Percentiles rank a stretch among this genome's conserved stretches.
Evolutionary conservation across 306 rosid genomes (phyloP).

Genomic region (Cucurbita ficifolia): DNA sequence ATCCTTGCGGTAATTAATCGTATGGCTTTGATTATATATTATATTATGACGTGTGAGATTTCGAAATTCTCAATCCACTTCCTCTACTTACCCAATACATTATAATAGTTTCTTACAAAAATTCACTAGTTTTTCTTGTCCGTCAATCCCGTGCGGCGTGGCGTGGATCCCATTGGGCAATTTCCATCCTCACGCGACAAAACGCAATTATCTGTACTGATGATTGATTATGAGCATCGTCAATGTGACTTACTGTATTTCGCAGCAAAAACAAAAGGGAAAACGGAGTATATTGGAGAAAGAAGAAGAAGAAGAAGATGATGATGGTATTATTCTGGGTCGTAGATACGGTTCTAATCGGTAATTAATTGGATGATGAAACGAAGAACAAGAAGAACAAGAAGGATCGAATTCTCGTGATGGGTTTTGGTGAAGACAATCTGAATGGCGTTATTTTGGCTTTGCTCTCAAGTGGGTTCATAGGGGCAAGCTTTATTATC

Average conservation of each 20-base stretch:
- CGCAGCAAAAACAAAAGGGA: not conserved
- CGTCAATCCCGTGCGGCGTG: conserved; percentile 1
- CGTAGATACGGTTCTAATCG: conserved; percentile 8
- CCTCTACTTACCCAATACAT: not conserved
- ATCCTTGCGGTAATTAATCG: not conserved
- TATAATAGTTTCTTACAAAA: not conserved
- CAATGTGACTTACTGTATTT: conserved; percentile 4
- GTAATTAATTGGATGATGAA: conserved; percentile 31
- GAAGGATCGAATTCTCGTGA: conserved; percentile 5
- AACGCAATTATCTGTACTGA: conserved; percentile 2
- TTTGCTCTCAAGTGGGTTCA: conserved; percentile 59
- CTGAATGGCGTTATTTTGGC: conserved; percentile 56
- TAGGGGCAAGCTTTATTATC: conserved; percentile 78
- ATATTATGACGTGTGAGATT: not conserved
- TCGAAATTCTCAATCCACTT: not conserved
- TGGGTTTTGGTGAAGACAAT: conserved; percentile 46
- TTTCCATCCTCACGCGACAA: not conserved
- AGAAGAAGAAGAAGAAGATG: not conserved
- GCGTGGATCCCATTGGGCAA: not conserved
- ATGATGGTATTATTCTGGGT: conserved; percentile 20
- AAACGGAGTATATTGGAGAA: not conserved
- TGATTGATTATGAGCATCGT: conserved; percentile 6
- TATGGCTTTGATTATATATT: not conserved
- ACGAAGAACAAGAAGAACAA: conserved; percentile 13
- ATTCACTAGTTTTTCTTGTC: not conserved